Conservation (phyloP, 2,329 filamentous ascomycete genomes). For the Didymella sp. region DNA sequence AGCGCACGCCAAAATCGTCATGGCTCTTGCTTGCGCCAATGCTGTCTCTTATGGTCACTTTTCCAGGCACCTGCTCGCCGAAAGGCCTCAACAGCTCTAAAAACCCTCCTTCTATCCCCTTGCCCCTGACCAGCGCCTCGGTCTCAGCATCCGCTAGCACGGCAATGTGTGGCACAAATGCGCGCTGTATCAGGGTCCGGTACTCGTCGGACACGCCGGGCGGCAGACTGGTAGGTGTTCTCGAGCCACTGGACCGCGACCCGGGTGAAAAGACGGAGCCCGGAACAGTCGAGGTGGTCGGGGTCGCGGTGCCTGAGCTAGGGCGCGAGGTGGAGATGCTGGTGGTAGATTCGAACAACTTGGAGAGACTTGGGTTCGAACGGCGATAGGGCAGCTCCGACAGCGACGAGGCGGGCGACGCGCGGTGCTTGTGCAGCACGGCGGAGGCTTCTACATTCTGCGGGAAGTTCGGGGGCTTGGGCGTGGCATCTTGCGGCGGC, state of each 20-base stretch:
- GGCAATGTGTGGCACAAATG: constrained; percentile 88
- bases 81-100: constrained; percentile 89
- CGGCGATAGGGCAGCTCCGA: constrained; percentile 61
- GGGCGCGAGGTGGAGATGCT: constrained; percentile 52
- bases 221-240: constrained; percentile 48
- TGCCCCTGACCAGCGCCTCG: constrained; percentile 77
- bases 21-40: constrained; percentile 80
- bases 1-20: constrained; percentile 90
- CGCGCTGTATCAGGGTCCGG: constrained; percentile 73
- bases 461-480: constrained; percentile 55
- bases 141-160: constrained; percentile 88
- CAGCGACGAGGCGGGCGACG: constrained; percentile 66
- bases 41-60: constrained; percentile 89
- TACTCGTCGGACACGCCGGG: constrained; percentile 62
- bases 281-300: constrained; percentile 43
- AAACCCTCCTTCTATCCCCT: constrained; percentile 83
- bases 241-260: constrained; percentile 43
- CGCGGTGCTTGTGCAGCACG: constrained; percentile 66
- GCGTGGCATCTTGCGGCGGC: constrained; percentile 50
- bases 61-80: constrained; percentile 85
- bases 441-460: constrained; percentile 61
- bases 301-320: constrained; percentile 54
- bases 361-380: constrained; percentile 60
- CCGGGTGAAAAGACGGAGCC: constrained; percentile 56
- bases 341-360: constrained; percentile 60